phyloP scores from a whole-genome alignment of 768 basidiomycete species.

The Gloeopeniophorella convolvens region DNA sequence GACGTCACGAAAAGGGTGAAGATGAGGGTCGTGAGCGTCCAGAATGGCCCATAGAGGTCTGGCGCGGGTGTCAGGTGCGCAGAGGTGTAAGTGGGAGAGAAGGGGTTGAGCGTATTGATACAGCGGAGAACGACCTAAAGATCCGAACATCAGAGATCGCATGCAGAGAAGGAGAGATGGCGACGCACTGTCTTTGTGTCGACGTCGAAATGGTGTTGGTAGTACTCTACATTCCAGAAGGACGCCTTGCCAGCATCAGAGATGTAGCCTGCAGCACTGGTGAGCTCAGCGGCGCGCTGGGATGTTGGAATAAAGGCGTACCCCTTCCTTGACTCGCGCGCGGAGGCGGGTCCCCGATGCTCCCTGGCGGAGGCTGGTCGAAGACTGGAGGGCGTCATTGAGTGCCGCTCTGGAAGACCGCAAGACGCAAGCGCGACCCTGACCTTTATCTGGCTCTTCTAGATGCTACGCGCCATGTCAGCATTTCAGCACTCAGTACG shows the following conservation, averaged over 20 bases:
- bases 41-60: constrained; percentile 90
- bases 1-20: constrained; percentile 92
- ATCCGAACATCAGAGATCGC: no score
- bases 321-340: constrained; percentile 13
- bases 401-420: no score
- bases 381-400: constrained; percentile 3
- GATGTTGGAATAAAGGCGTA: neutral
- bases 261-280: constrained; percentile 48
- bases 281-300: neutral
- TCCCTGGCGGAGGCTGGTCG: constrained; percentile 9
- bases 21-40: constrained; percentile 93
- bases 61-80: constrained; percentile 56
- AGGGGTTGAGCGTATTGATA: constrained; percentile 73
- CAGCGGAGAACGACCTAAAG: constrained; percentile 67
- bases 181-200: constrained; percentile 66
- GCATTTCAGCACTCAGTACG: no score
- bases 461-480: no score
- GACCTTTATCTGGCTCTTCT: no score
- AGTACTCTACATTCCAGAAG: constrained; percentile 76
- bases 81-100: constrained; percentile 54
- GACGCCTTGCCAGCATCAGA: constrained; percentile 45
- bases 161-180: neutral
- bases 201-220: constrained; percentile 86
- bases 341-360: neutral
- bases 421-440: no score